Percentiles rank a stretch among this genome's conserved stretches.
phyloP scores from a whole-genome alignment of 495 filamentous ascomycete species.

The Chaetomidium leptoderma region DNA sequence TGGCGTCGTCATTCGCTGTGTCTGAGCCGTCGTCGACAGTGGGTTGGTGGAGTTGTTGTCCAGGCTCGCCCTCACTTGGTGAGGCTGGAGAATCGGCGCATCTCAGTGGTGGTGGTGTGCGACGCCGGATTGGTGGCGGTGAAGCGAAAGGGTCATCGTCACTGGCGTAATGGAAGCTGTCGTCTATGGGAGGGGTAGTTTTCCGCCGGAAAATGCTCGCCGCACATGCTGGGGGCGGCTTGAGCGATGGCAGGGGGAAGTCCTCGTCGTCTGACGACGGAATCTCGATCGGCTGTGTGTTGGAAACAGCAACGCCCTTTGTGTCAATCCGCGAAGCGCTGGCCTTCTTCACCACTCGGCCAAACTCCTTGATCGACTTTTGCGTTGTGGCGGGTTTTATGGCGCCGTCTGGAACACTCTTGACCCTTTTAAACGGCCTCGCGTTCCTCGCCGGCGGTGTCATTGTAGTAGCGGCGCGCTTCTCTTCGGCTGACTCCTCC shows the following conservation, averaged over 20 bases:
- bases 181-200: too few species aligned
- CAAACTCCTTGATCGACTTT: constrained; percentile 20
- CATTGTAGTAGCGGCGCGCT: too few species aligned
- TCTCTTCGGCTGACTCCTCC: background rate
- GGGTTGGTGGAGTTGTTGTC: background rate
- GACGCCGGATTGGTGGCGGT: background rate
- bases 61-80: background rate
- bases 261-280: constrained; percentile 19
- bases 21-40: background rate
- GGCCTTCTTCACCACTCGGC: constrained; percentile 4
- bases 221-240: background rate
- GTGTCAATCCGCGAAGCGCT: background rate
- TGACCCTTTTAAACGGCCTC: constrained; percentile 26
- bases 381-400: constrained; percentile 1
- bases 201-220: background rate
- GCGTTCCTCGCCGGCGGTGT: constrained; percentile 7
- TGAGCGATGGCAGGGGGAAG: background rate
- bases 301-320: background rate
- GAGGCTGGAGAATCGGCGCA: background rate
- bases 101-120: background rate
- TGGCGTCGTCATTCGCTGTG: background rate
- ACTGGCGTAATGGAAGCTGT: background rate
- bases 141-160: constrained; percentile 22
- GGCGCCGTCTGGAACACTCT: constrained; percentile 21
- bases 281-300: constrained; percentile 4